These are phyloP conservation scores for Neonothopanus nambi DNA, from an alignment of 1,284 basidiomycete species.

Conservation along the genomic window DNA sequence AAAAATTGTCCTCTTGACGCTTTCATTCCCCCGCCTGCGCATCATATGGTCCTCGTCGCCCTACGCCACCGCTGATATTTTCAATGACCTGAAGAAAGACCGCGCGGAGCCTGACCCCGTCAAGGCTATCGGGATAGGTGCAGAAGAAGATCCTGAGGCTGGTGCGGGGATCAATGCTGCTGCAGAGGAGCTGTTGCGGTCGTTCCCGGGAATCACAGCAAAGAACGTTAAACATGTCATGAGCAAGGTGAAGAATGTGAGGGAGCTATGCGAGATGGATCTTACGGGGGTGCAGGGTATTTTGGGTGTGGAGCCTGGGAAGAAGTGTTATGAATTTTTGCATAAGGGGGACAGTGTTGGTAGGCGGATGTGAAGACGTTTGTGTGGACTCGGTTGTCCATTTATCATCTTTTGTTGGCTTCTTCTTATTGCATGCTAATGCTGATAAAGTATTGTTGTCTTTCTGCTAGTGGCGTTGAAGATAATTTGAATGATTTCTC, in stretches of 20 bases:
- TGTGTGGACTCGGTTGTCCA: too few relatives aligned
- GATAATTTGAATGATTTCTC: too few relatives aligned
- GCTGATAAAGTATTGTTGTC: too few relatives aligned
- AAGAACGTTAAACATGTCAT: constrained; percentile 89
- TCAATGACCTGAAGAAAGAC: constrained; percentile 89
- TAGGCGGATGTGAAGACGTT: too few relatives aligned
- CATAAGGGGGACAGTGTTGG: constrained; percentile 59
- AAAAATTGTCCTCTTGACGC: constrained; percentile 87
- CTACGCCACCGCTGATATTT: constrained; percentile 89
- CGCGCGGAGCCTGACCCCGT: constrained; percentile 81
- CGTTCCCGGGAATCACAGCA: constrained; percentile 77
- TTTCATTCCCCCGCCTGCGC: constrained; percentile 88
- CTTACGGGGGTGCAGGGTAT: constrained; percentile 69
- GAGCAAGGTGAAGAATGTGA: constrained; percentile 75
- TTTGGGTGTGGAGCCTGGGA: constrained; percentile 83
- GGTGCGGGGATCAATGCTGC: constrained; percentile 70
- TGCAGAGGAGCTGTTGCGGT: constrained; percentile 75
- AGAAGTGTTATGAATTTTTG: constrained; percentile 78
- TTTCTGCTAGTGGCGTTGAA: too few relatives aligned
- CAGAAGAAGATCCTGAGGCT: constrained; percentile 68
- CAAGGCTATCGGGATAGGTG: constrained; percentile 77
- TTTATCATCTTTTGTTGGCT: too few relatives aligned
- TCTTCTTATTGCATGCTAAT: too few relatives aligned
- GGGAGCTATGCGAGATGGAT: constrained; percentile 73
- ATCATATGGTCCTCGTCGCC: constrained; percentile 98